Percentiles rank a stretch among this genome's conserved stretches.
These are phyloP conservation scores for Raddia guianensis DNA, from an alignment of 176 grass and related monocot genomes.

Conservation along the genomic window DNA sequence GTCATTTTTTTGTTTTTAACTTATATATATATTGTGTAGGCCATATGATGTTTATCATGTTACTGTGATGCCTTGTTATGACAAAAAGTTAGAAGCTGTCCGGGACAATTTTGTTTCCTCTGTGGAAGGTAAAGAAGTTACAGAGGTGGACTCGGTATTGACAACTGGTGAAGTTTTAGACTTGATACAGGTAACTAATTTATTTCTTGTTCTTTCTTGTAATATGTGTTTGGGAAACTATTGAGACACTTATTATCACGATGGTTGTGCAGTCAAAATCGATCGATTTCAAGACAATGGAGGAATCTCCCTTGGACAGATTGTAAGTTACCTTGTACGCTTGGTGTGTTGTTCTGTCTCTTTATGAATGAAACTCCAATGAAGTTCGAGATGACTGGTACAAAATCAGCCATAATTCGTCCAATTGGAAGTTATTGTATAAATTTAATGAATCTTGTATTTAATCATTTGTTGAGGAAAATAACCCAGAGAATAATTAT, in stretches of 20 bases:
- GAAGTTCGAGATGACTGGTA: background rate
- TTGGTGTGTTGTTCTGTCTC: slow-evolving; percentile 26
- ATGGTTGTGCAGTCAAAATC: slow-evolving; percentile 75
- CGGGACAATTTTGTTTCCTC: slow-evolving; percentile 83
- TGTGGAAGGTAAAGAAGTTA: slow-evolving; percentile 67
- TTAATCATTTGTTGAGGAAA: background rate
- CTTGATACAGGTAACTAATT: slow-evolving; percentile 79
- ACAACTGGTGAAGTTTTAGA: slow-evolving; percentile 97
- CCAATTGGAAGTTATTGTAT: background rate
- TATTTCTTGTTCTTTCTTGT: slow-evolving; percentile 17
- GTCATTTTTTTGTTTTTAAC: slow-evolving; percentile 5
- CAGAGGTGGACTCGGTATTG: slow-evolving; percentile 93
- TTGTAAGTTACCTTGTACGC: slow-evolving; percentile 54
- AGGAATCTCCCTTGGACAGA: slow-evolving; percentile 84
- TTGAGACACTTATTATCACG: slow-evolving; percentile 22
- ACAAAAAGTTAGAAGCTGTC: slow-evolving; percentile 96
- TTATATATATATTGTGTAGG: slow-evolving; percentile 44
- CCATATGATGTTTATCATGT: slow-evolving; percentile 82
- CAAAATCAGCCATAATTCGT: slow-evolving; percentile 5
- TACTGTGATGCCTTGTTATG: slow-evolving; percentile 98
- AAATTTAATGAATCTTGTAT: slow-evolving; percentile 12
- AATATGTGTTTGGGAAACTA: slow-evolving; percentile 19
- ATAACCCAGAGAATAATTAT: slow-evolving; percentile 2
- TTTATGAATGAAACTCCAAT: slow-evolving; percentile 6
- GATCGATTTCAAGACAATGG: slow-evolving; percentile 74